phyloP scores from a whole-genome alignment of 768 basidiomycete species.

The Lentinula detonsa region DNA sequence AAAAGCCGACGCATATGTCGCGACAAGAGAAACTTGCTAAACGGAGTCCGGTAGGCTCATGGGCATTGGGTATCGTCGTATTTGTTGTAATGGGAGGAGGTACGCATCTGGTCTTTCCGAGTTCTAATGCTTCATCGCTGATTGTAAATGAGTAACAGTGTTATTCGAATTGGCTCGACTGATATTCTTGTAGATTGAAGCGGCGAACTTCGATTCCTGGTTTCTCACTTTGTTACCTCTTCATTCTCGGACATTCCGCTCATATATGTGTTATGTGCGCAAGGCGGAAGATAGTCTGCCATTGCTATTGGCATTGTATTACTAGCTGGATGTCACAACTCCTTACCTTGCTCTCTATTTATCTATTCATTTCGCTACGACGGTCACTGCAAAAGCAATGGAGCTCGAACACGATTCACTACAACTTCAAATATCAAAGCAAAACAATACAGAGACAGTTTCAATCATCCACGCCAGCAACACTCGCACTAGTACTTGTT shows the following conservation, averaged over 20 bases:
- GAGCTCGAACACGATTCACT: neutral
- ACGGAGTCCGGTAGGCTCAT: slow-evolving; percentile 67
- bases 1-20: slow-evolving; percentile 69
- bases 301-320: slow-evolving; percentile 1
- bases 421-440: neutral
- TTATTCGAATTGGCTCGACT: slow-evolving; percentile 67
- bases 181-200: slow-evolving; percentile 50
- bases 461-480: slow-evolving; percentile 44
- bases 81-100: slow-evolving; percentile 83
- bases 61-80: slow-evolving; percentile 66
- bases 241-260: neutral
- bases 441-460: slow-evolving; percentile 9
- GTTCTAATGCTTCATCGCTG: neutral
- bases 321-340: neutral
- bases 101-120: slow-evolving; percentile 25
- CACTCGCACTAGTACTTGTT: slow-evolving; percentile 59
- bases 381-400: neutral
- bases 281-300: neutral
- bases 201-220: neutral
- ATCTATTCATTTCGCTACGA: neutral
- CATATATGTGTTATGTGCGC: neutral
- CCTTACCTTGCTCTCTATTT: neutral
- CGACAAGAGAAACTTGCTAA: slow-evolving; percentile 66
- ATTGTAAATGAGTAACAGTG: slow-evolving; percentile 33
- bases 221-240: neutral